Base-by-base conservation (phyloP, 129 eudicot genomes). In the Centella asiatica region DNA sequence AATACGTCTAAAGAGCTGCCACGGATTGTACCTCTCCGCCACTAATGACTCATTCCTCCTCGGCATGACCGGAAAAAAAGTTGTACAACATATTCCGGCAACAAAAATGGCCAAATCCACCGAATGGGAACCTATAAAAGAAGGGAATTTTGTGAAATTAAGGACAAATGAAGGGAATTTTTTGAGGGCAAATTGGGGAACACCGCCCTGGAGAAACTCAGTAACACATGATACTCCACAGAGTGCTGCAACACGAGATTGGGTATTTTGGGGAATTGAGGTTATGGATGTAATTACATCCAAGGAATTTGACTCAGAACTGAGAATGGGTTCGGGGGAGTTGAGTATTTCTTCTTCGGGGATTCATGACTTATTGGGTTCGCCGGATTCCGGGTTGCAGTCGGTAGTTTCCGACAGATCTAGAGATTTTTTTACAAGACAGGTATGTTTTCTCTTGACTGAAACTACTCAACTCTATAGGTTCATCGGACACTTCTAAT, bases 201-300 rank as follows among this genome's bases (percentile, higher is more conserved):
- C 81, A 7, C 90, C 90, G 18, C 95, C 98, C 1, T 90, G 95
- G 95, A 79, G 78, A 61, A 79, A 87, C 60, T 81, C 95, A 7
- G 46, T 92, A 24, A 92, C 98, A 4, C 94, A 87, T 26, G 98
- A 92, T 56, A 65, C 77, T 47, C 98, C 98, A 33, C 76, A 83
- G 47, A 79, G 94, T 56, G 81, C 90, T 6, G 81, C 86, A 0
- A 92, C 98, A 18, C 87, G 81, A 49, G 80, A 77, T 68, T 92
- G 95, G 98, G 79, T 92, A 17, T 44, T 84, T 74, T 87, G 96
- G 98, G 80, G 76, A 23, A 85, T 92, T 58, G 98, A 92, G 25
- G 62, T 87, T 7, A 57, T 87, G 57, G 95, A 92, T 72, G 76
- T 83, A 14, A 15, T 74, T 14, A 13, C 84, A 18, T 70, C 83